Evolutionary conservation across 768 basidiomycete species (phyloP).

Genomic region (Sarcomyxa edulis): DNA sequence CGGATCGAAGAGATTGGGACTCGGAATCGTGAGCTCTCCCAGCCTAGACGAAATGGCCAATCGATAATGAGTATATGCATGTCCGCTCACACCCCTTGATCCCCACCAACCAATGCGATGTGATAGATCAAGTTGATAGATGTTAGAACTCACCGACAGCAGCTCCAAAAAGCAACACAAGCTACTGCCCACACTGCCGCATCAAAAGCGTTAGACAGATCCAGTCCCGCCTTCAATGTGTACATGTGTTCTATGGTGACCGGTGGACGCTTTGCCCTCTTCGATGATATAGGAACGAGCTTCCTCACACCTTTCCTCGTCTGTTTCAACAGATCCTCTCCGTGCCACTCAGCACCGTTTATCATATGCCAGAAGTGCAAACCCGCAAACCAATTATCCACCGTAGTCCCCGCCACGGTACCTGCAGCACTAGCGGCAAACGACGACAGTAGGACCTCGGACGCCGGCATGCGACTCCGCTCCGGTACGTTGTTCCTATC

Average conservation of each 20-base stretch:
- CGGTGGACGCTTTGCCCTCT: slow-evolving; percentile 14
- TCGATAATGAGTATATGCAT: no score
- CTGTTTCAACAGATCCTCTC: slow-evolving; percentile 8
- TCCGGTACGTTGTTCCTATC: slow-evolving; percentile 18
- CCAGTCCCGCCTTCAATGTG: slow-evolving; percentile 13
- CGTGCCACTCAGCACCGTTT: slow-evolving; percentile 26
- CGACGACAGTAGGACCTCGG: slow-evolving; percentile 17
- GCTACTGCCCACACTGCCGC: slow-evolving; percentile 27
- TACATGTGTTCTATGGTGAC: slow-evolving; percentile 25
- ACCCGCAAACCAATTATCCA: slow-evolving; percentile 23
- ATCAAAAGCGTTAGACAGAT: slow-evolving; percentile 18
- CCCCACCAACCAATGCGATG: no score
- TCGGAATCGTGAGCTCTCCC: slow-evolving; percentile 19
- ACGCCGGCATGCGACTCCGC: slow-evolving; percentile 21
- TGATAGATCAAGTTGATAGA: no score
- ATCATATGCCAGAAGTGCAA: slow-evolving; percentile 28
- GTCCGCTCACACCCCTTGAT: no score
- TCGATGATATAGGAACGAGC: slow-evolving; percentile 11
- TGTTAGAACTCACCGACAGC: no score
- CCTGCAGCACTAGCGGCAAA: slow-evolving; percentile 19
- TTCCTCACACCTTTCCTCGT: slow-evolving; percentile 11
- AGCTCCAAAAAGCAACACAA: slow-evolving; percentile 26
- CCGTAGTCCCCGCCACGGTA: slow-evolving; percentile 9
- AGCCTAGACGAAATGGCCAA: no score
- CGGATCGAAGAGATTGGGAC: slow-evolving; percentile 8